Conservation (phyloP, 495 filamentous ascomycete species). For the Xylaria palmicola region DNA sequence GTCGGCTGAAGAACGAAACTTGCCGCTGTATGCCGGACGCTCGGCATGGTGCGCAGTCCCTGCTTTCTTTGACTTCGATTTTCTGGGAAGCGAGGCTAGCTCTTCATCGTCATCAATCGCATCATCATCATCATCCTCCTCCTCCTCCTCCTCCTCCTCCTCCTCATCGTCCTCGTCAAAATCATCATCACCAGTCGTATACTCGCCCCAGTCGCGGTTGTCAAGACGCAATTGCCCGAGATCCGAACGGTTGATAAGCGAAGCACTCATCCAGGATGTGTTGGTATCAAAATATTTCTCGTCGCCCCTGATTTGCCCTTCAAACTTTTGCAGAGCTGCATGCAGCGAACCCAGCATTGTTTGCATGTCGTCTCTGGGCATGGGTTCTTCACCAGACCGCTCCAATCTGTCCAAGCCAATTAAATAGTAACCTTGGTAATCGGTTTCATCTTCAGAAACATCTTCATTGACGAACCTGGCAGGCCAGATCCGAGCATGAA, state of each 20-base stretch:
- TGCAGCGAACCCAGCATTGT: constrained; percentile 35
- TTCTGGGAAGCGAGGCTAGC: neutral
- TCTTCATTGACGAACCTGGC: constrained; percentile 45
- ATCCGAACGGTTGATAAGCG: constrained; percentile 36
- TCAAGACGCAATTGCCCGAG: constrained; percentile 45
- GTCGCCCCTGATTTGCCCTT: constrained; percentile 43
- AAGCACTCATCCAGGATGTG: constrained; percentile 48
- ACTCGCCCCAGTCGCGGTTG: constrained; percentile 48
- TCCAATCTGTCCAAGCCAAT: constrained; percentile 49
- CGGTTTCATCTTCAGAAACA: constrained; percentile 22
- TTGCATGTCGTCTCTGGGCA: constrained; percentile 31
- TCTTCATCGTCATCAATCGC: constrained; percentile 20
- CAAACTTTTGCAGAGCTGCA: constrained; percentile 46
- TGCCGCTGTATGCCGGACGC: constrained; percentile 25
- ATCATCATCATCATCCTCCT: too few relatives aligned
- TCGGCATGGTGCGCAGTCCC: constrained; percentile 1
- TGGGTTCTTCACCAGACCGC: neutral
- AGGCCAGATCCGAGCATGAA: constrained; percentile 58
- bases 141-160: constrained; percentile 29
- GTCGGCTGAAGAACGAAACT: constrained; percentile 52
- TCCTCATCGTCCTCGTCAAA: constrained; percentile 30
- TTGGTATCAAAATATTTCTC: constrained; percentile 48
- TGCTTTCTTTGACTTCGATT: constrained; percentile 17
- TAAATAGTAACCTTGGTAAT: constrained; percentile 56
- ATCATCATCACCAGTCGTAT: constrained; percentile 38